A percentile compares a stretch with the other conserved stretches of the same genome.
Conservation (phyloP, 2,329 filamentous ascomycete species). For the Ceratocystis cacaofunesta region DNA sequence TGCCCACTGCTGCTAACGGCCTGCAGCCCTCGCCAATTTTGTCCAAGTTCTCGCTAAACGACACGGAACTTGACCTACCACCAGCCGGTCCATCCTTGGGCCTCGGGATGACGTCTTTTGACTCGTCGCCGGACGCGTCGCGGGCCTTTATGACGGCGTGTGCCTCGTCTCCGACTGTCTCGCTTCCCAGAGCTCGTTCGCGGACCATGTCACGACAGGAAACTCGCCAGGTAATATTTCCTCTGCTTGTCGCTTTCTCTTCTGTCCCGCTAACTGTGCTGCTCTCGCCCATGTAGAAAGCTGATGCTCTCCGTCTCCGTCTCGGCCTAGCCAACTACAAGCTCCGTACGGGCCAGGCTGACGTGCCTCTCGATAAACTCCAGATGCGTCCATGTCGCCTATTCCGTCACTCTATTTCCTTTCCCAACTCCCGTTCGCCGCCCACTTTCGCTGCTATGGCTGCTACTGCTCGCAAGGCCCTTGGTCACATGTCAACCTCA, state of each 20-base stretch:
- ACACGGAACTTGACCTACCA: not conserved
- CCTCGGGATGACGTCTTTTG: slow-evolving; percentile 8
- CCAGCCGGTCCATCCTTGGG: not conserved
- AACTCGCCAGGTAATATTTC: slow-evolving; percentile 26
- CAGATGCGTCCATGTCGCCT: slow-evolving; percentile 37
- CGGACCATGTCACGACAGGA: slow-evolving; percentile 13
- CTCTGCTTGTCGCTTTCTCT: not conserved
- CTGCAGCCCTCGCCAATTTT: slow-evolving; percentile 12
- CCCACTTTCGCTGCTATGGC: slow-evolving; percentile 22
- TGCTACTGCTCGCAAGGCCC: not conserved
- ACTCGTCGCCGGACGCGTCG: slow-evolving; percentile 14
- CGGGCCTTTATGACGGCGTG: slow-evolving; percentile 13
- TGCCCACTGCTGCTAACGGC: not conserved
- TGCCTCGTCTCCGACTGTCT: slow-evolving; percentile 8
- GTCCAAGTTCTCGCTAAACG: slow-evolving; percentile 7
- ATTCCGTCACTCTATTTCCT: slow-evolving; percentile 46
- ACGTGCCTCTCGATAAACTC: slow-evolving; percentile 48
- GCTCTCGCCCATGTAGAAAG: slow-evolving; percentile 33
- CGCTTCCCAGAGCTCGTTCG: not conserved
- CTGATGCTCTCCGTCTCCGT: slow-evolving; percentile 51
- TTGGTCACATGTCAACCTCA: not conserved
- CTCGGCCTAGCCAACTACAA: slow-evolving; percentile 61
- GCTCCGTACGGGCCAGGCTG: slow-evolving; percentile 55
- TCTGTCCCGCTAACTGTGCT: slow-evolving; percentile 8
- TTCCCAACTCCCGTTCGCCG: slow-evolving; percentile 48